Conservation (phyloP, 2,329 filamentous ascomycete genomes). For the Magnaporthiopsis rhizophila region DNA sequence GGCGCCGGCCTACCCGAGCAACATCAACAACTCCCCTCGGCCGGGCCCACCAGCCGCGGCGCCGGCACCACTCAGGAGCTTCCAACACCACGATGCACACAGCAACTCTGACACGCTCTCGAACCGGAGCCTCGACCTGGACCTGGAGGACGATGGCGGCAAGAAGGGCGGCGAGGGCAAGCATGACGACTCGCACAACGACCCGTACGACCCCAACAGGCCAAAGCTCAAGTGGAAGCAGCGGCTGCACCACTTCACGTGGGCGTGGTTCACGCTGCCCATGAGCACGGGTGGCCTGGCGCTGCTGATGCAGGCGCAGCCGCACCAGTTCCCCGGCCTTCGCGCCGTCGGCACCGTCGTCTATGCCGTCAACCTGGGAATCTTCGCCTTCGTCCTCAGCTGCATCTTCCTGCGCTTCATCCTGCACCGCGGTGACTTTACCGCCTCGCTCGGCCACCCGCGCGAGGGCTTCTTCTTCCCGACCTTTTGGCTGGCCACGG, state of each 20-base stretch:
- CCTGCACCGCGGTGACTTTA: constrained; percentile 33
- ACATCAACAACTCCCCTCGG: background rate
- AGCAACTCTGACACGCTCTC: background rate
- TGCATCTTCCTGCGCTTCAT: constrained; percentile 33
- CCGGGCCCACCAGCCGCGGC: background rate
- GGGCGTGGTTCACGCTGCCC: constrained; percentile 26
- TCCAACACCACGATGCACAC: background rate
- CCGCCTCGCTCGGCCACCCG: constrained; percentile 37
- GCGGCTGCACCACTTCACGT: constrained; percentile 21
- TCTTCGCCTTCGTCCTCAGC: constrained; percentile 19
- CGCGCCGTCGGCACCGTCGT: constrained; percentile 41
- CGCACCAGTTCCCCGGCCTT: constrained; percentile 36
- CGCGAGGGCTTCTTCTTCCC: constrained; percentile 52
- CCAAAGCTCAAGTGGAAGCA: constrained; percentile 2
- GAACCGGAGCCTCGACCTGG: background rate
- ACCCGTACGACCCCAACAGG: background rate
- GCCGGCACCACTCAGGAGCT: too few species aligned
- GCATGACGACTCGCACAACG: background rate
- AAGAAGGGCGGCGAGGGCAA: background rate
- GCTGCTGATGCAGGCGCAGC: constrained; percentile 19
- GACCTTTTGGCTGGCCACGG: constrained; percentile 52
- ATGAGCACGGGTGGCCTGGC: constrained; percentile 24
- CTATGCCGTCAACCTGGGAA: constrained; percentile 40
- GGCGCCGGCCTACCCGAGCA: background rate
- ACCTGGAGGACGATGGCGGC: background rate